Percentiles rank a stretch among this genome's conserved stretches.
Conservation (phyloP, 1,284 basidiomycete species). For the Phenoliferia sp. region DNA sequence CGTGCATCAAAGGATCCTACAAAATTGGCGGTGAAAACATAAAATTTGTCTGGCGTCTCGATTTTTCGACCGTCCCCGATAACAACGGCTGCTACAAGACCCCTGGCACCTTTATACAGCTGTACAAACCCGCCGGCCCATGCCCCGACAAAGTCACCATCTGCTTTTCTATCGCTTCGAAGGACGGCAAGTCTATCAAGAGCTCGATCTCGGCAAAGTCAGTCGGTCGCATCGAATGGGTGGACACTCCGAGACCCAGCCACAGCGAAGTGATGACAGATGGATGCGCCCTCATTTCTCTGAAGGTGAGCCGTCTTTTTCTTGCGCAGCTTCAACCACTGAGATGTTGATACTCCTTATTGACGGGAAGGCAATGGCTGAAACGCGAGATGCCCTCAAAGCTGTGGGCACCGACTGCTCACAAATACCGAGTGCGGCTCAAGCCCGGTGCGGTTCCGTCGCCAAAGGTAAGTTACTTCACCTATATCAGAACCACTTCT, state of each 20-base stretch:
- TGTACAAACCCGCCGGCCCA: background rate
- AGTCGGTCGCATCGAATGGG: background rate
- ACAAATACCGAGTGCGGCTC: conserved; percentile 29
- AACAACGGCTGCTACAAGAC: too few species aligned
- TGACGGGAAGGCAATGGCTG: conserved; percentile 9
- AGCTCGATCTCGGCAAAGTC: background rate
- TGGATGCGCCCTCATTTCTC: conserved; percentile 18
- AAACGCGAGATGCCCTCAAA: background rate
- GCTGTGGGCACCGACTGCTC: conserved; percentile 1
- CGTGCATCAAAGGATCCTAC: too few species aligned
- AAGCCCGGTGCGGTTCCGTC: conserved; percentile 36
- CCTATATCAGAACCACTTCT: background rate
- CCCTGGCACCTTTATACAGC: background rate
- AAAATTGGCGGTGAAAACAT: too few species aligned
- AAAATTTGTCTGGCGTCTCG: too few species aligned
- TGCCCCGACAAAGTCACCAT: conserved; percentile 4
- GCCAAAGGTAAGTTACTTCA: conserved; percentile 34
- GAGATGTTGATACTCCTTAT: background rate
- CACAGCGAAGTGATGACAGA: conserved; percentile 25
- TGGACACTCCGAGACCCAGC: background rate
- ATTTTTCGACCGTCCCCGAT: too few species aligned
- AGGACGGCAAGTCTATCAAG: conserved; percentile 6
- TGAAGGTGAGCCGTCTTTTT: background rate
- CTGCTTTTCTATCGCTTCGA: conserved; percentile 10
- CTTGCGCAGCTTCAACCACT: background rate